Evolutionary conservation across 1,139 yeast genomes (phyloP).

Genomic region (Debaryomyces robertsiae): DNA sequence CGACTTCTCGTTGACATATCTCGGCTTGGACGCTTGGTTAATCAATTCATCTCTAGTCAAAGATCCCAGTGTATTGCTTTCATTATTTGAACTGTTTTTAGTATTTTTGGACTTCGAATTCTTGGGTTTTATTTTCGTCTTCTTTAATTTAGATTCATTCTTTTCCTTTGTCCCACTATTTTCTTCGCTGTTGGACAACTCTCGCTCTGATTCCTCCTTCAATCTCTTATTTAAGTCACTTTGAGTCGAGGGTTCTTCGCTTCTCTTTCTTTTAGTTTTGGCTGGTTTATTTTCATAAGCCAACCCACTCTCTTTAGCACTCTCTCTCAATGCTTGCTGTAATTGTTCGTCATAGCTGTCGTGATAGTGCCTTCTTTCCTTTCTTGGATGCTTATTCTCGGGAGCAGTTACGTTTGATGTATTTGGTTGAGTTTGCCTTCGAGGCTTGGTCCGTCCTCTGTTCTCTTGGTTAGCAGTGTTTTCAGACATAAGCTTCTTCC

Average conservation of each 20-base stretch:
- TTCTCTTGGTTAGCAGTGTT: conserved; percentile 19
- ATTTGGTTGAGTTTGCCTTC: conserved; percentile 14
- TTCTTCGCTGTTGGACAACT: conserved; percentile 12
- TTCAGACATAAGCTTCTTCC: conserved; percentile 44
- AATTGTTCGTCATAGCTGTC: conserved; percentile 68
- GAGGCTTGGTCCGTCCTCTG: conserved; percentile 17
- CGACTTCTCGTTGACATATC: conserved; percentile 75
- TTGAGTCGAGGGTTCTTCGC: conserved; percentile 15
- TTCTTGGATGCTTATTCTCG: conserved; percentile 25
- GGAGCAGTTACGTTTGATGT: conserved; percentile 16
- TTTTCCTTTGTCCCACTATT: conserved; percentile 16
- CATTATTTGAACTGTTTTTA: conserved; percentile 12
- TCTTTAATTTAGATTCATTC: conserved; percentile 13
- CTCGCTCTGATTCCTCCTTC: conserved; percentile 9
- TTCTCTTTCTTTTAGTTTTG: conserved; percentile 28
- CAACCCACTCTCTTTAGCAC: conserved; percentile 51
- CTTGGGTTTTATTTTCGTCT: conserved; percentile 15
- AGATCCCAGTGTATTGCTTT: conserved; percentile 11
- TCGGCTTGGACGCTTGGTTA: conserved; percentile 76
- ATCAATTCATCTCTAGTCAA: conserved; percentile 44
- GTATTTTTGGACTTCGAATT: conserved; percentile 16
- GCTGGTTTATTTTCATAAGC: conserved; percentile 12
- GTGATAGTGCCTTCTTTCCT: conserved; percentile 43
- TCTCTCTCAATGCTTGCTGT: conserved; percentile 70
- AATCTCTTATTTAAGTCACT: conserved; percentile 11